These are phyloP conservation scores for Pythium phragmitis DNA, from an alignment of 352 stramenopile species.

Conservation along the genomic window DNA sequence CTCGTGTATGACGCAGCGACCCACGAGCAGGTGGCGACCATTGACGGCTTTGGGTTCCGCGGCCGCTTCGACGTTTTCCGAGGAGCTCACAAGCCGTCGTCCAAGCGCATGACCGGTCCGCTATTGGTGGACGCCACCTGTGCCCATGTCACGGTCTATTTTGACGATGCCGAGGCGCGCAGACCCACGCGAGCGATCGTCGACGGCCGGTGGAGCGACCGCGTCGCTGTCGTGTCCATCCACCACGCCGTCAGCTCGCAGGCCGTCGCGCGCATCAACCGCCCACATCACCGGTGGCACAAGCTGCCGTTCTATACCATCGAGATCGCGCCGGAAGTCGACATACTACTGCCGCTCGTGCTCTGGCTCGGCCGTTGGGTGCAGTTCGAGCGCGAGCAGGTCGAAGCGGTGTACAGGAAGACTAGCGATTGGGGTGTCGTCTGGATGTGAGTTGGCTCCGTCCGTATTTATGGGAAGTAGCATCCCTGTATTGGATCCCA, in stretches of 20 bases:
- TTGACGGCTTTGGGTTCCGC: slow-evolving; percentile 15
- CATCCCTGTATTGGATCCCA: not conserved
- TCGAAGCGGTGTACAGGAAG: not conserved
- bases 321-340: slow-evolving; percentile 8
- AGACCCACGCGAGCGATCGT: slow-evolving; percentile 8
- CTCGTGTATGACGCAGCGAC: slow-evolving; percentile 9
- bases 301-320: slow-evolving; percentile 10
- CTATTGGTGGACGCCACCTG: slow-evolving; percentile 5
- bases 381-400: slow-evolving; percentile 8
- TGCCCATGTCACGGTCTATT: slow-evolving; percentile 7
- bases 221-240: slow-evolving; percentile 5
- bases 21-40: slow-evolving; percentile 7
- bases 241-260: slow-evolving; percentile 14
- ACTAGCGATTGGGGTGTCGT: not conserved
- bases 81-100: not conserved
- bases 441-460: not conserved
- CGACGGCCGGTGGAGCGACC: slow-evolving; percentile 6
- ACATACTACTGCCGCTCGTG: slow-evolving; percentile 7
- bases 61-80: slow-evolving; percentile 13
- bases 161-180: slow-evolving; percentile 9
- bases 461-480: not conserved
- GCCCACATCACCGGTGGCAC: slow-evolving; percentile 10
- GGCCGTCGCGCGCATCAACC: slow-evolving; percentile 9
- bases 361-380: slow-evolving; percentile 14
- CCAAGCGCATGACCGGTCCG: slow-evolving; percentile 3